Conservation (phyloP, 2,329 filamentous ascomycete genomes). For the Clonostachys byssicola region DNA sequence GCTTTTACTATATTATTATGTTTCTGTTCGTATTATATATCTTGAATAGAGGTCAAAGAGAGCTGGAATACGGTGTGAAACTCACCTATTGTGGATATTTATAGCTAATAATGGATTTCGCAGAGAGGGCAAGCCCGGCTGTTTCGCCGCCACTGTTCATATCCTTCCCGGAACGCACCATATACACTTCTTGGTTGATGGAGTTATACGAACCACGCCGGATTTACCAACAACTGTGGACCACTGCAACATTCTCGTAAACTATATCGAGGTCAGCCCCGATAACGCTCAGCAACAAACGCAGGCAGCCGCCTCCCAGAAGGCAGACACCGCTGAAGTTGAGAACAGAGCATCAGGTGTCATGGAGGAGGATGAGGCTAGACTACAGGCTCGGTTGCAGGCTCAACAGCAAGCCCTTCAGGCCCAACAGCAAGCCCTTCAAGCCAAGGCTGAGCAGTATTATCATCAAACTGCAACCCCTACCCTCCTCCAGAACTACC, state of each 20-base stretch:
- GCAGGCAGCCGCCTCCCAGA: slow-evolving; percentile 16
- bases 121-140: slow-evolving; percentile 53
- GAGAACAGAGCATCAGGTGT: slow-evolving; percentile 8
- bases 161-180: slow-evolving; percentile 94
- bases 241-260: slow-evolving; percentile 96
- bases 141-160: slow-evolving; percentile 73
- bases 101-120: background rate
- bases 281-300: slow-evolving; percentile 48
- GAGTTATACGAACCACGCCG: slow-evolving; percentile 84
- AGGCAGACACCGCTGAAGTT: slow-evolving; percentile 19
- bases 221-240: slow-evolving; percentile 92
- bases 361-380: too few species aligned
- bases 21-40: background rate
- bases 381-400: too few species aligned
- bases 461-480: too few species aligned
- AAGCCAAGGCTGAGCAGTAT: too few species aligned
- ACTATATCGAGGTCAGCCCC: slow-evolving; percentile 91
- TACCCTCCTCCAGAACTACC: too few species aligned
- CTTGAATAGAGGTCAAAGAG: slow-evolving; percentile 2
- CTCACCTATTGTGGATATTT: too few species aligned
- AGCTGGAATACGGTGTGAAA: too few species aligned
- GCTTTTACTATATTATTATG: background rate
- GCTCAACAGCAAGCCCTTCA: too few species aligned
- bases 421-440: too few species aligned
- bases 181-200: slow-evolving; percentile 92